Evolutionary conservation across 306 rosid species (phyloP).

Genomic region (Echinosophora koreensis): DNA sequence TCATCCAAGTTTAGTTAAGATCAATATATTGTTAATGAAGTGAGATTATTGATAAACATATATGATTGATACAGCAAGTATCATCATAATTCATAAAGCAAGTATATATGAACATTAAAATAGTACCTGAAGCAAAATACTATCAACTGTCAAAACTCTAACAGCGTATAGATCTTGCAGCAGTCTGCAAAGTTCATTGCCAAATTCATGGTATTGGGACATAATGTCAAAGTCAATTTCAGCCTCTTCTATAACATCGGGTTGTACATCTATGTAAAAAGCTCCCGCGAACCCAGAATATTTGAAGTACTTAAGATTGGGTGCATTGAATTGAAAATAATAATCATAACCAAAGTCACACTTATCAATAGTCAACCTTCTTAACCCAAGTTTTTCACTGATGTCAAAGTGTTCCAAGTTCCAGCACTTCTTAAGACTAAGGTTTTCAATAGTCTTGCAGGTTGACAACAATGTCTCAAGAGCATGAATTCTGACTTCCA

Average conservation of each 20-base stretch:
- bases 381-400: neutral
- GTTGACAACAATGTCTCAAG: slow-evolving; percentile 8
- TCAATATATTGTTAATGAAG: no score
- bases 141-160: slow-evolving; percentile 37
- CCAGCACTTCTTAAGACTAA: slow-evolving; percentile 43
- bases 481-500: neutral
- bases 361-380: slow-evolving; percentile 37
- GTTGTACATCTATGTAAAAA: neutral
- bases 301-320: slow-evolving; percentile 25
- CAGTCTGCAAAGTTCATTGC: neutral
- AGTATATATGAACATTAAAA: neutral
- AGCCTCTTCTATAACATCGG: slow-evolving; percentile 19
- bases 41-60: no score
- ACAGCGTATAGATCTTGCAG: slow-evolving; percentile 8
- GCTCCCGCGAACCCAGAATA: slow-evolving; percentile 6
- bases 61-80: no score
- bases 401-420: neutral
- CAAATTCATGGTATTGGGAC: neutral
- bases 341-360: neutral
- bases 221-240: slow-evolving; percentile 24
- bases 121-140: slow-evolving; percentile 48
- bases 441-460: slow-evolving; percentile 17
- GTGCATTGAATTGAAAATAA: neutral
- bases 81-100: neutral
- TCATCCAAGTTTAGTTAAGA: neutral